phyloP scores from a whole-genome alignment of 2,329 filamentous ascomycete species.

The Colletotrichum graminicola region DNA sequence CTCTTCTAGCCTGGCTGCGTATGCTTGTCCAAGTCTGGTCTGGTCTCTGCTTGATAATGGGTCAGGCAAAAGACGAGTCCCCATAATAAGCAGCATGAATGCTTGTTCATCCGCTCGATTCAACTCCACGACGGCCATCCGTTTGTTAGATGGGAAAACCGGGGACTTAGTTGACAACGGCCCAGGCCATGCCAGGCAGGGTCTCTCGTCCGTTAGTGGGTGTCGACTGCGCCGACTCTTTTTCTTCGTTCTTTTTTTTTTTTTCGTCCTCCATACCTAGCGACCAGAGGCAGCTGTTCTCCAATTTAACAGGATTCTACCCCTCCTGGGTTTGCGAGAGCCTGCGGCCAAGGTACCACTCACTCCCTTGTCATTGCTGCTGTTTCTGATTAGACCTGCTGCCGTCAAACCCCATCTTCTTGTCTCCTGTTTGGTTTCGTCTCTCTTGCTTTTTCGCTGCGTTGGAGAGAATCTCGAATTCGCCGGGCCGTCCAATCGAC shows the following conservation, averaged over 20 bases:
- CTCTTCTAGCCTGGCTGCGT: slow-evolving; percentile 23
- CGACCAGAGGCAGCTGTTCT: slow-evolving; percentile 27
- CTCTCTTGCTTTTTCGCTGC: neutral
- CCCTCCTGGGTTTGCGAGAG: slow-evolving; percentile 32
- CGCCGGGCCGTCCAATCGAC: slow-evolving; percentile 16
- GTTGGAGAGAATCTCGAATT: slow-evolving; percentile 5
- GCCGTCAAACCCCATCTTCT: slow-evolving; percentile 20
- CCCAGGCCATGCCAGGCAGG: slow-evolving; percentile 36
- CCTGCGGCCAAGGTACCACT: slow-evolving; percentile 28
- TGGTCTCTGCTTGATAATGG: slow-evolving; percentile 36
- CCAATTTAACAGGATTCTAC: slow-evolving; percentile 41
- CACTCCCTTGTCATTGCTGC: slow-evolving; percentile 7
- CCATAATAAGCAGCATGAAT: slow-evolving; percentile 39
- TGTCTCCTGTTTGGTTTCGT: slow-evolving; percentile 18
- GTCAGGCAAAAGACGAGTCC: slow-evolving; percentile 26
- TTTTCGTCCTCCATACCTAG: slow-evolving; percentile 9
- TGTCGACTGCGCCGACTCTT: slow-evolving; percentile 15
- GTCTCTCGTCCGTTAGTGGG: slow-evolving; percentile 30
- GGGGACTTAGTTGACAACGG: slow-evolving; percentile 26
- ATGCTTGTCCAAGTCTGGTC: slow-evolving; percentile 28
- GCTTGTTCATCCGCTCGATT: slow-evolving; percentile 42
- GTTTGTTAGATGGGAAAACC: slow-evolving; percentile 41
- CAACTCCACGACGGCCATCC: slow-evolving; percentile 35
- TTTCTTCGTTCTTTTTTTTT: neutral
- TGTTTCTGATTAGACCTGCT: neutral